Evolutionary conservation across 1,139 yeast species (phyloP), one percentile per base, ranked within the genome.

Genomic region (Candida smagusa): DNA sequence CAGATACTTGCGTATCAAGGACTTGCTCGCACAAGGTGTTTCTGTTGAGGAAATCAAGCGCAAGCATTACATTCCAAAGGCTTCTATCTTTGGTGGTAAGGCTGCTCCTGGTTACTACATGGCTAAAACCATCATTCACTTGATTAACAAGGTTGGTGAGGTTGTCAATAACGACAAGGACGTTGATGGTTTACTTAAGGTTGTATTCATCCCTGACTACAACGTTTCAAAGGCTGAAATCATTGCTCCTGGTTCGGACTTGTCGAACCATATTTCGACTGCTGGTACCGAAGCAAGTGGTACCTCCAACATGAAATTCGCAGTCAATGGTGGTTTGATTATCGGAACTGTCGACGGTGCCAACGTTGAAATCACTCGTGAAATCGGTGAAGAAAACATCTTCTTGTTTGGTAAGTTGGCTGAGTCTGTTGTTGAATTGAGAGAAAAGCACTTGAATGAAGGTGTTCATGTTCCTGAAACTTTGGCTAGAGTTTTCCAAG

Each of bases 231-330:
- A 88, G 65, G 96, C 97, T 0, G 96, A 90, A 65, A 77, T 88
- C 42, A 87, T 90, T 54, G 74, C 80, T 47, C 96, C 97, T 16
- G 97, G 92, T 12, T 81, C 92, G 31, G 97, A 89, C 58, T 72
- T 89, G 54, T 84, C 95, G 35, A 94, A 89, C 64, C 97, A 89
- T 65, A 90, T 89, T 49, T 88, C 96, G n/a, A 89, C 97, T 34
- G 97, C 97, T 8, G 97, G 97, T 52, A 89, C 97, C 19, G 97
- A 89, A 62, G 97, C 96, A 21, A 84, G 95, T 1, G 97, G 97
- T 59, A 89, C 97, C 32, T 85, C 95, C 34, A 89, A 89, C 68
- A 89, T 89, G 97, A 90, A 89, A 68, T 89, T 89, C 59, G 96
- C 89, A 23, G 69, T 89, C 63, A 89, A 88, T 56, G 97, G 96